phyloP scores from a whole-genome alignment of 1,139 yeast genomes.

The Pichia norvegensis region DNA sequence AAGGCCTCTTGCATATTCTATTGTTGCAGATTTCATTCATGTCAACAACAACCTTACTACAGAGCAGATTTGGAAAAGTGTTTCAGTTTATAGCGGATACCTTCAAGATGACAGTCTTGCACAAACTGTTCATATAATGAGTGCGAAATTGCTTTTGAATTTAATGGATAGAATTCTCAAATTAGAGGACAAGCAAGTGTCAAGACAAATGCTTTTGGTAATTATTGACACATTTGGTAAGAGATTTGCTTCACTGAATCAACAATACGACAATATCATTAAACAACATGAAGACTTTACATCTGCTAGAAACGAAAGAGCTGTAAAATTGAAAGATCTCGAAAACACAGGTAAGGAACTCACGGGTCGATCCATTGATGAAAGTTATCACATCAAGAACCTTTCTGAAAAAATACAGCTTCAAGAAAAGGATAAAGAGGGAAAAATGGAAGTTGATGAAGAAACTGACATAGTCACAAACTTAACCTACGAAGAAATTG shows the following conservation, averaged over 20 bases:
- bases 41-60: conserved; percentile 80
- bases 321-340: conserved; percentile 35
- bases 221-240: conserved; percentile 86
- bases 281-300: conserved; percentile 53
- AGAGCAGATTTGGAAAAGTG: conserved; percentile 83
- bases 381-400: conserved; percentile 11
- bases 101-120: conserved; percentile 79
- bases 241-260: conserved; percentile 67
- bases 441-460: conserved; percentile 20
- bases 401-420: conserved; percentile 12
- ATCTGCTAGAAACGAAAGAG: conserved; percentile 35
- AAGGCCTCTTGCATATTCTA: conserved; percentile 85
- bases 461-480: conserved; percentile 20
- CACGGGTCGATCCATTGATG: conserved; percentile 23
- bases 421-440: conserved; percentile 4
- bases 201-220: conserved; percentile 72
- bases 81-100: conserved; percentile 71
- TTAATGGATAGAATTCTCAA: conserved; percentile 84
- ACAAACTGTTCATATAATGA: conserved; percentile 91
- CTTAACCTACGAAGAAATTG: conserved; percentile 41
- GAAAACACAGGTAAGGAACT: conserved; percentile 19
- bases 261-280: conserved; percentile 62
- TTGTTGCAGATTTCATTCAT: conserved; percentile 93
- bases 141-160: conserved; percentile 83
- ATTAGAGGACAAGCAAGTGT: conserved; percentile 74